Evolutionary conservation across 441 rosid species (phyloP).

Genomic region (Eutrema salsugineum): DNA sequence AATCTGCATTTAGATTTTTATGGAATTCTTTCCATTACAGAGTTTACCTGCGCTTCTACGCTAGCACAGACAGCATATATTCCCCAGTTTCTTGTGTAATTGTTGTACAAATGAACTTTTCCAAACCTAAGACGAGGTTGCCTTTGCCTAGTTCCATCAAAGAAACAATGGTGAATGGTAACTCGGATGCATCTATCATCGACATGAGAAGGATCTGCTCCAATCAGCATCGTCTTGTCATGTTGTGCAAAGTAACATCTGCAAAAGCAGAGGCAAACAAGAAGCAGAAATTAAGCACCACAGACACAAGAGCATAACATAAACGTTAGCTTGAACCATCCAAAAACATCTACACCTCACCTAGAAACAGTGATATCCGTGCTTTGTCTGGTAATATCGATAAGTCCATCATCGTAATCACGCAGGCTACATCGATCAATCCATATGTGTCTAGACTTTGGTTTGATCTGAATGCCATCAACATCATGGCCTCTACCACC

Average conservation of each 20-base stretch:
- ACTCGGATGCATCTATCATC: conserved; percentile 65
- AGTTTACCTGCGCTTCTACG: conserved; percentile 60
- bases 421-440: conserved; percentile 61
- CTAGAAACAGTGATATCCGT: conserved; percentile 61
- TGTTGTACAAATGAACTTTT: conserved; percentile 64
- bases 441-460: conserved; percentile 65
- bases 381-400: conserved; percentile 64
- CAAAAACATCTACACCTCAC: conserved; percentile 26
- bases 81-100: conserved; percentile 66
- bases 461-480: conserved; percentile 68
- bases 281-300: not conserved
- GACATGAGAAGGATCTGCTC: conserved; percentile 62
- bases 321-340: not conserved
- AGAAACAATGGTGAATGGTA: conserved; percentile 66
- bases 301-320: not conserved
- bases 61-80: conserved; percentile 67
- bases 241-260: conserved; percentile 60
- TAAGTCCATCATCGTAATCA: conserved; percentile 63
- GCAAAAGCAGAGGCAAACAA: not conserved
- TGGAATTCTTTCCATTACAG: not conserved
- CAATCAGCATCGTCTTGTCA: conserved; percentile 71
- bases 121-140: conserved; percentile 69
- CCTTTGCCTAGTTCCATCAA: conserved; percentile 67
- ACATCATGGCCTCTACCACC: conserved; percentile 74
- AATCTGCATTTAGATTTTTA: not conserved